Percentiles rank a stretch among this genome's conserved stretches.
Evolutionary conservation across 805 yeast species (phyloP).

Genomic region (Nakazawaea laoshanensis): DNA sequence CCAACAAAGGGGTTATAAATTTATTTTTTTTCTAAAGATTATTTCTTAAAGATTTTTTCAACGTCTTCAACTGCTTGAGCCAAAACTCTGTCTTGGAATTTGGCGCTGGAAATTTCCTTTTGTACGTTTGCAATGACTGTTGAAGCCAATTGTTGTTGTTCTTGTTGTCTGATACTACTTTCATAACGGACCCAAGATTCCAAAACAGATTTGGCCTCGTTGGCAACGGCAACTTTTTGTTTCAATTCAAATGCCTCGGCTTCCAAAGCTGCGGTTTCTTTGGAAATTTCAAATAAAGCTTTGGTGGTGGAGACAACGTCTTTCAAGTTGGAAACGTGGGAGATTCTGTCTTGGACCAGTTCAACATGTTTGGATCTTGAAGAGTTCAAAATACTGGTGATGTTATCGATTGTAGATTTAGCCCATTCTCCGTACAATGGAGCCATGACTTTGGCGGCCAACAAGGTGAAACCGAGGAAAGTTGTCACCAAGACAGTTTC

Average conservation of each 20-base stretch:
- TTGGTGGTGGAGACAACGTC: constrained; percentile 89
- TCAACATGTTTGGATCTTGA: constrained; percentile 86
- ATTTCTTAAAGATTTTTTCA: constrained; percentile 65
- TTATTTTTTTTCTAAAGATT: constrained; percentile 1
- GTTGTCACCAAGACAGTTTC: constrained; percentile 82
- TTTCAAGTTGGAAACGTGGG: constrained; percentile 77
- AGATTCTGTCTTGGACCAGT: constrained; percentile 91
- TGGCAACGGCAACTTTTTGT: constrained; percentile 80
- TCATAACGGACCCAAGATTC: constrained; percentile 99
- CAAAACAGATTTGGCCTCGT: constrained; percentile 88
- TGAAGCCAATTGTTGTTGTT: constrained; percentile 87
- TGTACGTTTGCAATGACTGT: constrained; percentile 84
- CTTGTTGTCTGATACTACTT: constrained; percentile 89
- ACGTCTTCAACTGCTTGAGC: constrained; percentile 87
- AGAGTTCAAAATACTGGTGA: constrained; percentile 71
- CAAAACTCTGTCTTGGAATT: constrained; percentile 89
- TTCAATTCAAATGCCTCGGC: constrained; percentile 89
- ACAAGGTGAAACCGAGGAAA: constrained; percentile 67
- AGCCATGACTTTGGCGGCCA: constrained; percentile 80
- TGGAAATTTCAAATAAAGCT: constrained; percentile 86
- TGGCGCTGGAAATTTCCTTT: constrained; percentile 74
- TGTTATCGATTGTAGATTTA: constrained; percentile 72
- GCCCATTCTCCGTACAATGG: constrained; percentile 96
- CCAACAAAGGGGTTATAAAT: constrained; percentile 1
- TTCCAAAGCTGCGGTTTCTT: constrained; percentile 94